A percentile compares a stretch with the other conserved stretches of the same genome.
phyloP scores from a whole-genome alignment of 768 basidiomycete species.

The Termitomyces sp. region DNA sequence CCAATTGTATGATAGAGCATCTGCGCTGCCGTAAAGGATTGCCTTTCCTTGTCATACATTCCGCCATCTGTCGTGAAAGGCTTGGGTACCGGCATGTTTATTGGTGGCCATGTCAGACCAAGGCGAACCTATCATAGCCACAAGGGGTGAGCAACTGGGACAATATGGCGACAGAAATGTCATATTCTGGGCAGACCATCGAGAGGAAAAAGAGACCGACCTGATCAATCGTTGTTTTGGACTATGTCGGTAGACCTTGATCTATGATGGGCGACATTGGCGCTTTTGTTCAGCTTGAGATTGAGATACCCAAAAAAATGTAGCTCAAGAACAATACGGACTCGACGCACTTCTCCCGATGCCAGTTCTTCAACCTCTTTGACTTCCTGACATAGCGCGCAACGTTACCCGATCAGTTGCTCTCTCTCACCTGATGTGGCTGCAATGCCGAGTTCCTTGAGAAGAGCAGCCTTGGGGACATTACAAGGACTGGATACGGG shows the following conservation, averaged over 20 bases:
- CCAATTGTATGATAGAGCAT: too few relatives aligned
- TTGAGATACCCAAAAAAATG: conserved; percentile 95
- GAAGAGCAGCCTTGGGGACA: conserved; percentile 74
- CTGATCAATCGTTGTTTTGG: conserved; percentile 86
- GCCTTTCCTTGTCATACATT: conserved; percentile 58
- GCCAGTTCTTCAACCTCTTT: conserved; percentile 88
- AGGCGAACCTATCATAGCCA: conserved; percentile 75
- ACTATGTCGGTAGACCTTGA: conserved; percentile 80
- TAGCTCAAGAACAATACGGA: conserved; percentile 94
- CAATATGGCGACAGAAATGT: conserved; percentile 76
- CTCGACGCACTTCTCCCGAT: conserved; percentile 61
- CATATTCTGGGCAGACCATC: conserved; percentile 95
- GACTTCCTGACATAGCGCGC: conserved; percentile 94
- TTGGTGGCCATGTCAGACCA: conserved; percentile 75
- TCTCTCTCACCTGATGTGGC: conserved; percentile 95
- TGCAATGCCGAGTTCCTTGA: conserved; percentile 90
- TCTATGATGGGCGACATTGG: too few relatives aligned
- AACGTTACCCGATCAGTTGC: conserved; percentile 76
- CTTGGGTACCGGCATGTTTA: conserved; percentile 89
- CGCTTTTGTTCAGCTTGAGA: conserved; percentile 69
- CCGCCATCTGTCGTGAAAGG: conserved; percentile 71
- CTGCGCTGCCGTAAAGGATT: conserved; percentile 56
- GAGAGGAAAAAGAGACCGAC: conserved; percentile 89
- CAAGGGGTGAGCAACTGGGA: conserved; percentile 64
- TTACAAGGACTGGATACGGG: conserved; percentile 65